Evolutionary conservation across 2,329 filamentous ascomycete genomes (phyloP).

Genomic region (Aspergillus pseudoterreus): DNA sequence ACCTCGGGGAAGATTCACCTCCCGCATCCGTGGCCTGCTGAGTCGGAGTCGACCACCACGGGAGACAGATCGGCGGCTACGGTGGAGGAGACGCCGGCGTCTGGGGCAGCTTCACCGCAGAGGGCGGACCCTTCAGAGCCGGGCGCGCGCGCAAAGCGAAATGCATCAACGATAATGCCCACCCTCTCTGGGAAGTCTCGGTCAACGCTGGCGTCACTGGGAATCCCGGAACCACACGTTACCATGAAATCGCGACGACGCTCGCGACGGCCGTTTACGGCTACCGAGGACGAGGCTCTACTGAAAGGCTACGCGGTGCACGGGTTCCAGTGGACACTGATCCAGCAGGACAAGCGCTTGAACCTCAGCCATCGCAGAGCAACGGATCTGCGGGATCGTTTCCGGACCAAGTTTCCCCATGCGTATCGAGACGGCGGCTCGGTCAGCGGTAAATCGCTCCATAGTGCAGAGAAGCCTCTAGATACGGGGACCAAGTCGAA

Average conservation of each 20-base stretch:
- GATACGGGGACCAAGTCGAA: constrained; percentile 9
- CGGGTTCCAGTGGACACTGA: constrained; percentile 58
- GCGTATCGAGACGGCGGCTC: constrained; percentile 49
- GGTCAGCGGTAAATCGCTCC: constrained; percentile 30
- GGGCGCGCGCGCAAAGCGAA: constrained; percentile 10
- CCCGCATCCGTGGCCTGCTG: constrained; percentile 21
- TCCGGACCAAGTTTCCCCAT: constrained; percentile 57
- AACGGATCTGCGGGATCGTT: constrained; percentile 60
- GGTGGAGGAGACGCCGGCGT: constrained; percentile 14
- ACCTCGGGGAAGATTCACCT: constrained; percentile 22
- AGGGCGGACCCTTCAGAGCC: constrained; percentile 11
- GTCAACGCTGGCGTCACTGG: constrained; percentile 37
- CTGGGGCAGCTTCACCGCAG: constrained; percentile 17
- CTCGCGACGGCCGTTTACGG: constrained; percentile 53
- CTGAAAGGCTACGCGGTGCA: constrained; percentile 57
- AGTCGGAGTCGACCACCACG: constrained; percentile 13
- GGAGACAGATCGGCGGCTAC: constrained; percentile 11
- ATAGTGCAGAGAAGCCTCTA: constrained; percentile 8
- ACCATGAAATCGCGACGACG: constrained; percentile 48
- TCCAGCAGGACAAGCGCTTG: constrained; percentile 53
- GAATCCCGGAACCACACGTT: constrained; percentile 48
- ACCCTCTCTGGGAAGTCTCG: constrained; percentile 30
- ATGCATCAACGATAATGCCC: constrained; percentile 23
- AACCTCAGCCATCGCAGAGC: constrained; percentile 50
- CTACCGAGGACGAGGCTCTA: constrained; percentile 56